These are phyloP conservation scores for Kurtzmaniella quercitrusa DNA, from an alignment of 1,139 yeast species.

Conservation along the genomic window DNA sequence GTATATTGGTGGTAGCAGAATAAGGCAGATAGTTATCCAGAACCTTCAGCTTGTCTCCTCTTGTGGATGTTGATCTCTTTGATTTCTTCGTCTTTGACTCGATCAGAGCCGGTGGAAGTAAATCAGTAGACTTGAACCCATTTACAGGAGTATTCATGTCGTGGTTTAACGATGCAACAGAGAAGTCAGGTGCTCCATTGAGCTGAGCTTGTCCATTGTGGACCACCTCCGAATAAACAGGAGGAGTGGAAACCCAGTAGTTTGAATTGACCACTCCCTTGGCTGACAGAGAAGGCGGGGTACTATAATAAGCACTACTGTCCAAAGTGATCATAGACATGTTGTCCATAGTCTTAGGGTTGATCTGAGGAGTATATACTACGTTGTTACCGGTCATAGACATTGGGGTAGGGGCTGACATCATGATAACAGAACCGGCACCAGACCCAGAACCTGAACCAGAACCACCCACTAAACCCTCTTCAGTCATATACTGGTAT, in stretches of 20 bases:
- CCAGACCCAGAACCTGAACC: neutral
- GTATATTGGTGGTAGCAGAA: neutral
- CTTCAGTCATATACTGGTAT: neutral
- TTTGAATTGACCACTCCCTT: conserved; percentile 12
- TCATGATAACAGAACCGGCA: neutral
- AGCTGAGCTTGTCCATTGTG: neutral
- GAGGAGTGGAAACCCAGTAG: conserved; percentile 12
- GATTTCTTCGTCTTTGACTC: conserved; percentile 3
- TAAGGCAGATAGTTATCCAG: neutral
- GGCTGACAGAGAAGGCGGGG: conserved; percentile 18
- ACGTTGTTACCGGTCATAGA: conserved; percentile 15
- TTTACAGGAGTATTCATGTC: neutral
- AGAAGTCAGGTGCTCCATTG: neutral
- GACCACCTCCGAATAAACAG: neutral
- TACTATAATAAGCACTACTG: conserved; percentile 11
- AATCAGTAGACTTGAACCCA: conserved; percentile 12
- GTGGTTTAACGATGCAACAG: neutral
- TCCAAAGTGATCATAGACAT: conserved; percentile 24
- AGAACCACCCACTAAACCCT: neutral
- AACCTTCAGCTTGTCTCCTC: neutral
- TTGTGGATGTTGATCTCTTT: neutral
- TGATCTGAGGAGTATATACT: conserved; percentile 20
- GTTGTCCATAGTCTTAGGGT: conserved; percentile 35
- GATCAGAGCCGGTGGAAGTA: conserved; percentile 31
- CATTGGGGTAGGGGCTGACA: conserved; percentile 16